Percentiles rank a stretch among this genome's conserved stretches.
Conservation (phyloP, 2,329 filamentous ascomycete genomes). For the Ophiognomonia clavigignenti-juglandacearum region DNA sequence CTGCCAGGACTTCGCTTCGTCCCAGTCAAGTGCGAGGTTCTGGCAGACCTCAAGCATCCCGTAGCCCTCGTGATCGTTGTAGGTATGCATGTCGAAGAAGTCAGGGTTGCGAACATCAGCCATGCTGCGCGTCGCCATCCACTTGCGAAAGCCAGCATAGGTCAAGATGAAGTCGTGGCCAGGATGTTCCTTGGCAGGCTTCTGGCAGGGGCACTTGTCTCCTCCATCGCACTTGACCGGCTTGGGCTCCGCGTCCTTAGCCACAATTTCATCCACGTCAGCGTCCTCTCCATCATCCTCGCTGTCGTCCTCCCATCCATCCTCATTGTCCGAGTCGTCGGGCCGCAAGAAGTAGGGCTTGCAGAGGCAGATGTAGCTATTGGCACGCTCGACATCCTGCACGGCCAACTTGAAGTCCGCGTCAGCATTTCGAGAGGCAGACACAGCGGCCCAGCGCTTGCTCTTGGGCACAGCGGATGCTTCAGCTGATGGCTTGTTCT, state of each 20-base stretch:
- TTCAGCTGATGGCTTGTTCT: neutral
- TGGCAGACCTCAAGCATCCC: slow-evolving; percentile 37
- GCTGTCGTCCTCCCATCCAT: neutral
- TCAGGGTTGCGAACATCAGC: slow-evolving; percentile 29
- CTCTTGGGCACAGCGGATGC: neutral
- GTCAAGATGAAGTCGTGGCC: slow-evolving; percentile 29
- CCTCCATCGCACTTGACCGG: neutral
- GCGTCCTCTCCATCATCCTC: neutral
- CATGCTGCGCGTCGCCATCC: slow-evolving; percentile 18
- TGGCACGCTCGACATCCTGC: neutral
- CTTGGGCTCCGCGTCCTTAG: neutral
- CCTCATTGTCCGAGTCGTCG: neutral
- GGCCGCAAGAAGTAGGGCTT: neutral
- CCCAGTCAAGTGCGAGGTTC: slow-evolving; percentile 35
- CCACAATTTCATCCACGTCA: neutral
- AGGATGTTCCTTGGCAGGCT: slow-evolving; percentile 25
- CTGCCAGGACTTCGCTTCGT: slow-evolving; percentile 24
- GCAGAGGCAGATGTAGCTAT: slow-evolving; percentile 1
- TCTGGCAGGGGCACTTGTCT: slow-evolving; percentile 23
- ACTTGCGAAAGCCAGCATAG: slow-evolving; percentile 25
- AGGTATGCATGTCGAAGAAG: slow-evolving; percentile 35
- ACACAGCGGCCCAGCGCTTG: neutral
- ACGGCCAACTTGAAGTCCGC: neutral
- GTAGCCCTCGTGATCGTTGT: slow-evolving; percentile 36
- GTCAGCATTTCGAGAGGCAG: slow-evolving; percentile 1